A percentile compares a stretch with the other conserved stretches of the same genome.
Evolutionary conservation across 441 rosid species (phyloP).

Genomic region (Iberis amara): DNA sequence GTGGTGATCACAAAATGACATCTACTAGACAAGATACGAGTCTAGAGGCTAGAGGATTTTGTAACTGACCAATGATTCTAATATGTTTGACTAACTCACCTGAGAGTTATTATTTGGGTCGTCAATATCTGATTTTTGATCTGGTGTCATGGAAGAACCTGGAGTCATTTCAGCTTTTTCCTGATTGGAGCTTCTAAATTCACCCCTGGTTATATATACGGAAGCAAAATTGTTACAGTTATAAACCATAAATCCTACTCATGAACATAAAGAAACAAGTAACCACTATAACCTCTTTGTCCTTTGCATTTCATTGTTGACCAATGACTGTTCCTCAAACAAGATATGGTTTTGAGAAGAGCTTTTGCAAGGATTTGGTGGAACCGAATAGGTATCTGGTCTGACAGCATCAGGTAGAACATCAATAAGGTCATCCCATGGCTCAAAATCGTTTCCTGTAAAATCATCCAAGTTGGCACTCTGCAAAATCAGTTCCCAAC

Average conservation of each 20-base stretch:
- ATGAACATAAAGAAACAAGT: constrained; percentile 10
- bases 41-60: background rate
- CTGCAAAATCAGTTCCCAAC: constrained; percentile 80
- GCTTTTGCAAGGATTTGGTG: constrained; percentile 40
- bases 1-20: background rate
- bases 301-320: constrained; percentile 52
- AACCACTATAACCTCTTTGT: constrained; percentile 48
- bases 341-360: constrained; percentile 34
- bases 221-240: constrained; percentile 5
- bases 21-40: background rate
- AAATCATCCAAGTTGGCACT: constrained; percentile 57
- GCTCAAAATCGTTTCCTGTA: constrained; percentile 49
- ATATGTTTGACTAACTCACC: constrained; percentile 40
- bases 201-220: constrained; percentile 43
- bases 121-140: constrained; percentile 49
- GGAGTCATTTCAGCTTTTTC: constrained; percentile 61
- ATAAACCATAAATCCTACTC: constrained; percentile 11
- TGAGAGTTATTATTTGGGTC: constrained; percentile 45
- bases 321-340: constrained; percentile 44
- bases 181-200: constrained; percentile 40
- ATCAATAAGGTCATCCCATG: constrained; percentile 50
- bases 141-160: constrained; percentile 53
- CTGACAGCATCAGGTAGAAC: constrained; percentile 33
- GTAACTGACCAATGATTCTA: constrained; percentile 15
- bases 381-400: constrained; percentile 40